Evolutionary conservation across 2,329 filamentous ascomycete genomes (phyloP).

Genomic region (Ustulina deusta): DNA sequence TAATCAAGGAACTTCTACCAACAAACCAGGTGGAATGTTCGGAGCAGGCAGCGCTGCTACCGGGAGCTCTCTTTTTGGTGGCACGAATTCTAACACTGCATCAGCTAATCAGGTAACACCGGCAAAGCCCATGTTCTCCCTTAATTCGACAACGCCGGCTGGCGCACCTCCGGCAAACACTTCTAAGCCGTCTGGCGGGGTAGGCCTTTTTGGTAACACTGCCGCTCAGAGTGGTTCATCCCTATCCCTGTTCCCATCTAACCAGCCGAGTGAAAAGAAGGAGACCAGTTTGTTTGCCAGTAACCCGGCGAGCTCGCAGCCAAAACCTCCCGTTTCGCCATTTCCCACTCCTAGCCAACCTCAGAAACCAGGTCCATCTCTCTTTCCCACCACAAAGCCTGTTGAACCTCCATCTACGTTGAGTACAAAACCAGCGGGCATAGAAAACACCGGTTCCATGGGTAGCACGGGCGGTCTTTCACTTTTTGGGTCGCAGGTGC

Average conservation of each 20-base stretch:
- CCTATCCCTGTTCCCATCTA: constrained; percentile 55
- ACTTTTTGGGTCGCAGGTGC: constrained; percentile 38
- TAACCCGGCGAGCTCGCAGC: constrained; percentile 36
- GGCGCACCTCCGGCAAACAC: constrained; percentile 63
- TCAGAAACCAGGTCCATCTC: constrained; percentile 35
- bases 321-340: constrained; percentile 39
- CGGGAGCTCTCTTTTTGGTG: constrained; percentile 44
- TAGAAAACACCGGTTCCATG: constrained; percentile 35
- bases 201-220: constrained; percentile 47
- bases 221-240: constrained; percentile 42
- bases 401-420: constrained; percentile 44
- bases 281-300: constrained; percentile 42
- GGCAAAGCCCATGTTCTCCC: constrained; percentile 61
- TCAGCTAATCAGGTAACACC: constrained; percentile 54
- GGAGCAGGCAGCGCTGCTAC: constrained; percentile 39
- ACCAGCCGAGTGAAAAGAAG: constrained; percentile 54
- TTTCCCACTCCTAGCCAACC: constrained; percentile 40
- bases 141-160: constrained; percentile 67
- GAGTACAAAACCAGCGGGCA: constrained; percentile 42
- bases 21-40: constrained; percentile 45
- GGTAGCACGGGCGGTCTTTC: constrained; percentile 37
- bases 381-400: constrained; percentile 47
- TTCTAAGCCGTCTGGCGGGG: constrained; percentile 47
- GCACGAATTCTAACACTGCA: constrained; percentile 37
- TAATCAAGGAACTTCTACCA: constrained; percentile 40